Conservation (phyloP, 371 early-diverging fungal genomes). For the Vairimorpha necatrix region DNA sequence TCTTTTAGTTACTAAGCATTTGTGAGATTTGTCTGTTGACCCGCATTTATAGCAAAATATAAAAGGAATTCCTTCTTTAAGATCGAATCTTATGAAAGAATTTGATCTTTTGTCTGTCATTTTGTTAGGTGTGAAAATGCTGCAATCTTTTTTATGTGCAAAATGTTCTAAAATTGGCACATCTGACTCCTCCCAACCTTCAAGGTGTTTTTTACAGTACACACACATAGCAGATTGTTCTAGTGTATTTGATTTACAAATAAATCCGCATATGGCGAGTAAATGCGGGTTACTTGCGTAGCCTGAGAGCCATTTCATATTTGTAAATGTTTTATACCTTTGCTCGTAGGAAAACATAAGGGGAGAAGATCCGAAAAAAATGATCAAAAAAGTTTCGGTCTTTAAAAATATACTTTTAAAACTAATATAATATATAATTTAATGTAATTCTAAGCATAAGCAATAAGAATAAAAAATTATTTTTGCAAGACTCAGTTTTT, state of each 20-base stretch:
- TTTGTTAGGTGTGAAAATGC: constrained; percentile 37
- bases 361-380: too few species aligned
- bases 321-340: constrained; percentile 32
- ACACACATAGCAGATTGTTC: constrained; percentile 45
- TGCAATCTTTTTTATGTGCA: constrained; percentile 45
- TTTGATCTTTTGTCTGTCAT: neutral
- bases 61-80: constrained; percentile 10
- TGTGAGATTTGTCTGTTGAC: constrained; percentile 10
- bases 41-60: constrained; percentile 46
- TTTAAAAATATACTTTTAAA: neutral
- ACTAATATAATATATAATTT: neutral
- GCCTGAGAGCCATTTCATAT: constrained; percentile 13
- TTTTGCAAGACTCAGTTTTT: too few species aligned
- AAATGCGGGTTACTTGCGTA: constrained; percentile 7
- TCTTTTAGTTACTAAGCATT: neutral
- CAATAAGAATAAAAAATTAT: too few species aligned
- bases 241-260: neutral
- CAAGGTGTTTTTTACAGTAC: constrained; percentile 53
- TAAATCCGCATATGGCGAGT: constrained; percentile 24
- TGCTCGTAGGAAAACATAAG: constrained; percentile 39
- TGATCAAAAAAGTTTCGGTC: neutral
- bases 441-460: too few species aligned
- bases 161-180: constrained; percentile 52
- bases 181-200: constrained; percentile 52
- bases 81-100: constrained; percentile 33